phyloP scores from a whole-genome alignment of 768 basidiomycete genomes.

The Leccinellum rugosiceps region DNA sequence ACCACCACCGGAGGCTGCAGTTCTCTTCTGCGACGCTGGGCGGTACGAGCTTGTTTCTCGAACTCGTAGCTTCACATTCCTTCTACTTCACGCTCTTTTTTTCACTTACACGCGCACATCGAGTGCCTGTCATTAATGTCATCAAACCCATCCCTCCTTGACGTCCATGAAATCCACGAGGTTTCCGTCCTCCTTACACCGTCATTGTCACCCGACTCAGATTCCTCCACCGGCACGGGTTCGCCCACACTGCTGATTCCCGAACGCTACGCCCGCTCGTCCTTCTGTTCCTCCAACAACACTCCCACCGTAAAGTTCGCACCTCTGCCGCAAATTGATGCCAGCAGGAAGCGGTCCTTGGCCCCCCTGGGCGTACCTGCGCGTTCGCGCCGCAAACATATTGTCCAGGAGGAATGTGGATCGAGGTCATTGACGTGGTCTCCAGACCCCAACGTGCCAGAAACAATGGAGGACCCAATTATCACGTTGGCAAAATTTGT shows the following conservation, averaged over 20 bases:
- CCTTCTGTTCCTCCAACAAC: constrained; percentile 13
- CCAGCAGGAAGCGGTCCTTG: constrained; percentile 45
- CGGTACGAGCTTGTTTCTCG: constrained; percentile 2
- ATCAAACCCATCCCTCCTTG: constrained; percentile 3
- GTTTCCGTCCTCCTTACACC: constrained; percentile 9
- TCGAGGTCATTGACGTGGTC: constrained; percentile 20
- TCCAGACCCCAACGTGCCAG: constrained; percentile 21
- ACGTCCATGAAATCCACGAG: constrained; percentile 18
- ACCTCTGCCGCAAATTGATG: constrained; percentile 35
- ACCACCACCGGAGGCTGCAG: constrained; percentile 3
- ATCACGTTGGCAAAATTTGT: constrained; percentile 48
- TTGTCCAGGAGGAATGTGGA: constrained; percentile 18
- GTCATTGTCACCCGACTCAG: constrained; percentile 15
- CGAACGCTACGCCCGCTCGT: constrained; percentile 14
- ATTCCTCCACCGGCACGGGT: constrained; percentile 12
- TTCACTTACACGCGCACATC: not conserved
- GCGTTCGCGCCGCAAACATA: constrained; percentile 26
- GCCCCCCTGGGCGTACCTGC: constrained; percentile 56
- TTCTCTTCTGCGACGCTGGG: constrained; percentile 12
- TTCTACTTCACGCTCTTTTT: constrained; percentile 26
- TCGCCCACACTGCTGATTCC: constrained; percentile 11
- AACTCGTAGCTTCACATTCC: constrained; percentile 10
- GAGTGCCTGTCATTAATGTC: constrained; percentile 5
- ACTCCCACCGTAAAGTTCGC: constrained; percentile 37
- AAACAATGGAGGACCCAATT: constrained; percentile 45